phyloP scores from a whole-genome alignment of 441 rosid species.

The Euphorbia schlechtendalii region DNA sequence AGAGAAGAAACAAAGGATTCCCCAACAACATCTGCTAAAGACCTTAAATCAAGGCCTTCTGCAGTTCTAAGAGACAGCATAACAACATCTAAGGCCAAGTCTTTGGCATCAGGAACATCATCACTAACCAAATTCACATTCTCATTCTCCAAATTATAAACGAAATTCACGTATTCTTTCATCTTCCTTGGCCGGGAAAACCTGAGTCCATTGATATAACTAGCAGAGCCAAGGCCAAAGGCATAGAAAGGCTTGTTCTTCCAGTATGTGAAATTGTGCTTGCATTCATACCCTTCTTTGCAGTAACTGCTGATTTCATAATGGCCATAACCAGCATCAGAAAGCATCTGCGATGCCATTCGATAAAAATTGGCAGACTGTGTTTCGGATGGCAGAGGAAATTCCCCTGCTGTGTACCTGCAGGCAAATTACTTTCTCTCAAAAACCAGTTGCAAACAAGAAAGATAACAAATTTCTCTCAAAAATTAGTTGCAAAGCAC shows the following conservation, averaged over 20 bases:
- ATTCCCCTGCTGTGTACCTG: constrained; percentile 82
- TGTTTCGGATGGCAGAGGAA: constrained; percentile 79
- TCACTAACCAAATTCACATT: constrained; percentile 27
- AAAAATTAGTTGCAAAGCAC: no score
- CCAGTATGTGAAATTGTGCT: constrained; percentile 85
- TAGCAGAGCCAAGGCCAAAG: constrained; percentile 92
- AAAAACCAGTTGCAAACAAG: no score
- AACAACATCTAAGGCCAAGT: constrained; percentile 65
- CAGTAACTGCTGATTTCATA: constrained; percentile 86
- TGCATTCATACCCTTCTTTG: constrained; percentile 59
- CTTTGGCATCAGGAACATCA: constrained; percentile 40
- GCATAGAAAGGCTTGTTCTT: constrained; percentile 75
- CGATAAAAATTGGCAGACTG: constrained; percentile 72
- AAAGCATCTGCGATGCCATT: constrained; percentile 62
- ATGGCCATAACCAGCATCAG: constrained; percentile 58
- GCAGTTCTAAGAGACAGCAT: constrained; percentile 92
- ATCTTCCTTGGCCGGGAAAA: constrained; percentile 84
- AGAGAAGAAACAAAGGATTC: constrained; percentile 42
- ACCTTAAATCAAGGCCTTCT: constrained; percentile 64
- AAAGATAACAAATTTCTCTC: no score
- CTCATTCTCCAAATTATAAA: constrained; percentile 54
- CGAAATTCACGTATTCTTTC: constrained; percentile 57
- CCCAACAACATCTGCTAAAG: constrained; percentile 59
- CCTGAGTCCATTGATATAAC: constrained; percentile 73
- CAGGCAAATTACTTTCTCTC: constrained; percentile 2